Conservation (phyloP, 2,329 filamentous ascomycete genomes). For the Xenoacremonium recifei region DNA sequence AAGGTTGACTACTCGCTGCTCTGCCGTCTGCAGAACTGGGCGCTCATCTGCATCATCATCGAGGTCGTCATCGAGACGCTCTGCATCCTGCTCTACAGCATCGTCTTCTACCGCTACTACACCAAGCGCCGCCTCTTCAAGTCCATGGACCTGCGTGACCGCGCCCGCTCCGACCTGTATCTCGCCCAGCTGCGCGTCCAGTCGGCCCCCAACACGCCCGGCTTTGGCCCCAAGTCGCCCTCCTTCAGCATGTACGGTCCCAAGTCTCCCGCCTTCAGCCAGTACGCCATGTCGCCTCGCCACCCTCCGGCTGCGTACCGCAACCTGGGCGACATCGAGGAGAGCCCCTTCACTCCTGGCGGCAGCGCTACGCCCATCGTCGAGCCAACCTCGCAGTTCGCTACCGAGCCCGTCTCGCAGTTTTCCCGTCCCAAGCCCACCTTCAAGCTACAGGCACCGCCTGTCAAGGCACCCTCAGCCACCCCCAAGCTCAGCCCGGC, state of each 20-base stretch:
- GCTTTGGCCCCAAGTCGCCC: slow-evolving; percentile 70
- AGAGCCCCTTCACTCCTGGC: slow-evolving; percentile 52
- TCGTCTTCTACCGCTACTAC: slow-evolving; percentile 97
- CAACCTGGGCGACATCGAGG: slow-evolving; percentile 45
- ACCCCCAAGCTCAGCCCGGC: slow-evolving; percentile 68
- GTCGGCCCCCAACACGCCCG: slow-evolving; percentile 92
- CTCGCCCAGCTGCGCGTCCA: slow-evolving; percentile 81
- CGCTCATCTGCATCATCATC: slow-evolving; percentile 93
- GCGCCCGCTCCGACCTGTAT: slow-evolving; percentile 91
- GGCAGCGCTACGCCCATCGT: slow-evolving; percentile 56
- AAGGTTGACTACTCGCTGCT: slow-evolving; percentile 87
- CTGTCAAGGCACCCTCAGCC: slow-evolving; percentile 72
- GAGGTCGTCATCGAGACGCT: slow-evolving; percentile 91
- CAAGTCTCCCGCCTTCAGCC: slow-evolving; percentile 53
- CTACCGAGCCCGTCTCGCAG: slow-evolving; percentile 42
- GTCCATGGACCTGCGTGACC: slow-evolving; percentile 94
- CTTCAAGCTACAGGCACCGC: slow-evolving; percentile 88
- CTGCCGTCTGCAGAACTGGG: slow-evolving; percentile 92
- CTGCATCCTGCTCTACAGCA: slow-evolving; percentile 86
- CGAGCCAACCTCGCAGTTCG: slow-evolving; percentile 63
- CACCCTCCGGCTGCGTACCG: slow-evolving; percentile 59
- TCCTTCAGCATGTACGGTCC: slow-evolving; percentile 48
- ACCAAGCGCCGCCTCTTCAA: slow-evolving; percentile 93
- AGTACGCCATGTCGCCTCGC: slow-evolving; percentile 57
- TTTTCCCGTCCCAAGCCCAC: slow-evolving; percentile 45